These are phyloP conservation scores for Colletotrichum horii DNA, from an alignment of 2,329 filamentous ascomycete species.

Conservation along the genomic window DNA sequence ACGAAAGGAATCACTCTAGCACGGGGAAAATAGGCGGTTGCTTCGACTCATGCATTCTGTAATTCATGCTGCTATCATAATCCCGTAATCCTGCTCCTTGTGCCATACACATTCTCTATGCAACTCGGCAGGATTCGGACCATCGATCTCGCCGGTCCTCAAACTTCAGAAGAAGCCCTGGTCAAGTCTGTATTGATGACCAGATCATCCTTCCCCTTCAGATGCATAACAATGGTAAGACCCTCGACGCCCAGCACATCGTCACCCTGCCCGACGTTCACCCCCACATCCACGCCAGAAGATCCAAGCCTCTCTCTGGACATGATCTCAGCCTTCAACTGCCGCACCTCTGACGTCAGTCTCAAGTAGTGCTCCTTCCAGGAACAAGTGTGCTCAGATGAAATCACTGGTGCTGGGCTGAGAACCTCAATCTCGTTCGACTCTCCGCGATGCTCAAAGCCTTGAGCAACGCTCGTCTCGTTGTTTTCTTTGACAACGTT, in stretches of 20 bases:
- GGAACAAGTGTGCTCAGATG: slow-evolving; percentile 44
- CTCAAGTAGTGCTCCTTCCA: slow-evolving; percentile 48
- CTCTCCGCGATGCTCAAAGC: too few species aligned
- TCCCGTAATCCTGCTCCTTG: background rate
- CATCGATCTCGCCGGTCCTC: background rate
- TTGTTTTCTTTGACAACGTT: background rate
- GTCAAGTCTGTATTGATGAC: slow-evolving; percentile 55
- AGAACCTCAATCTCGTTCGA: slow-evolving; percentile 27
- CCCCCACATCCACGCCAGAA: slow-evolving; percentile 21
- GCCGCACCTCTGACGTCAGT: slow-evolving; percentile 45
- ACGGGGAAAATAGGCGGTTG: background rate
- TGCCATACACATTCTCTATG: background rate
- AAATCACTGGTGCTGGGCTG: slow-evolving; percentile 38
- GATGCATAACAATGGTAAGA: slow-evolving; percentile 56
- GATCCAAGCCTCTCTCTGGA: slow-evolving; percentile 23
- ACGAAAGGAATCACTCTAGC: background rate
- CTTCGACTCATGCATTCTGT: background rate
- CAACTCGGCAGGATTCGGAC: background rate
- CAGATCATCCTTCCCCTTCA: slow-evolving; percentile 54
- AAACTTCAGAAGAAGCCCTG: background rate
- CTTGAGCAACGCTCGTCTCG: background rate
- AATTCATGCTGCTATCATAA: slow-evolving; percentile 15
- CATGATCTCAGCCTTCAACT: slow-evolving; percentile 44
- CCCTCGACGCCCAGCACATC: slow-evolving; percentile 50
- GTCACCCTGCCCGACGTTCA: slow-evolving; percentile 27